A percentile compares a stretch with the other conserved stretches of the same genome.
These are phyloP conservation scores for Alternaria panax DNA, from an alignment of 2,329 filamentous ascomycete species.

Conservation along the genomic window DNA sequence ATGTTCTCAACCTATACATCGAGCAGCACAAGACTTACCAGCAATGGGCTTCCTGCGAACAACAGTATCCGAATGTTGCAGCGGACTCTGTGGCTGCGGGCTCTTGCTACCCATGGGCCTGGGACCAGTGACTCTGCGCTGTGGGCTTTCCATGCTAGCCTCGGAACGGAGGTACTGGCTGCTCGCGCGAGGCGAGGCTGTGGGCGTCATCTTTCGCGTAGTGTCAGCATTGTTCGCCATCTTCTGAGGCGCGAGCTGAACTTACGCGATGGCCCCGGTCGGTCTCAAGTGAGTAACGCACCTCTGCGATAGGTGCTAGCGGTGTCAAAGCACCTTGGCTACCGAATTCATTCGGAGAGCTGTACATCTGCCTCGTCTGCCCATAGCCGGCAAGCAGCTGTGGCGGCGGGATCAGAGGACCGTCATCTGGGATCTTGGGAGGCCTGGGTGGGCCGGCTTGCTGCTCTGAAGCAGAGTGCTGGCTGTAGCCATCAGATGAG, in stretches of 20 bases:
- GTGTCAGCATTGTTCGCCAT: constrained; percentile 17
- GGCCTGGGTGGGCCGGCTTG: constrained; percentile 56
- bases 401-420: constrained; percentile 64
- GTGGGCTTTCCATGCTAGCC: constrained; percentile 37
- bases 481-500: constrained; percentile 49
- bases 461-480: constrained; percentile 50
- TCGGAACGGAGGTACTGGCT: constrained; percentile 35
- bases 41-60: constrained; percentile 47
- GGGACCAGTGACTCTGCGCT: constrained; percentile 58
- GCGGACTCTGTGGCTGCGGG: constrained; percentile 41
- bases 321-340: constrained; percentile 49
- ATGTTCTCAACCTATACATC: background rate
- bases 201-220: constrained; percentile 39
- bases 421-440: constrained; percentile 64
- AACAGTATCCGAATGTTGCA: constrained; percentile 46
- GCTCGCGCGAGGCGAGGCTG: constrained; percentile 42
- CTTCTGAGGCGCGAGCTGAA: constrained; percentile 1
- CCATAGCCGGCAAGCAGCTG: constrained; percentile 50
- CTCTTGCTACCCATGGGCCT: constrained; percentile 57
- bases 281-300: constrained; percentile 59
- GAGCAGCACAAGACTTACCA: constrained; percentile 30
- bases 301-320: constrained; percentile 61
- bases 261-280: constrained; percentile 47
- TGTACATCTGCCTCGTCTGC: constrained; percentile 51
- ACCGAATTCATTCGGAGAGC: constrained; percentile 46